Conservation (phyloP, 148 eudicot genomes). For the Cornus kousa region DNA sequence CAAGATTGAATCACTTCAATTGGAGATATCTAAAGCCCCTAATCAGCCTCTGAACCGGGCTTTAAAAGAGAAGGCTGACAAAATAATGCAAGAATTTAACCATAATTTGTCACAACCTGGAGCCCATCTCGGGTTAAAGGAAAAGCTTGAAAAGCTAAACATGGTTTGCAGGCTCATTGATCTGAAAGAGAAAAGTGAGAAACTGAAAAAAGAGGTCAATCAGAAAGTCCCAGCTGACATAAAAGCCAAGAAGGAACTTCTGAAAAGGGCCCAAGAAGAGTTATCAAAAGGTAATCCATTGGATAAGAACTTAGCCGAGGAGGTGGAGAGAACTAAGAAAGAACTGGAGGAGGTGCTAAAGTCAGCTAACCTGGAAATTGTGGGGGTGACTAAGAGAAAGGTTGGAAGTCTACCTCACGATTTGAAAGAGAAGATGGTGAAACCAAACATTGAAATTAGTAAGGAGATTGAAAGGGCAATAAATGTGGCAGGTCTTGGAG, state of each 20-base stretch:
- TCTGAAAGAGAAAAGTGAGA: conserved; percentile 19
- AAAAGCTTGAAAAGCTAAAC: conserved; percentile 21
- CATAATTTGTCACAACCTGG: conserved; percentile 21
- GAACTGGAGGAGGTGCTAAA: conserved; percentile 19
- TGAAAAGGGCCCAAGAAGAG: conserved; percentile 13
- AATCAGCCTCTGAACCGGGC: conserved; percentile 16
- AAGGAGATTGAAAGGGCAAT: conserved; percentile 22
- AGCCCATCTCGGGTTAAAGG: conserved; percentile 24
- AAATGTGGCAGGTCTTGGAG: conserved; percentile 1
- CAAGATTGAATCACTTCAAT: conserved; percentile 11
- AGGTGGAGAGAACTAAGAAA: conserved; percentile 16
- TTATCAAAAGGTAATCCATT: conserved; percentile 11
- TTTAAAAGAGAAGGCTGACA: conserved; percentile 25
- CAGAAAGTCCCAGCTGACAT: conserved; percentile 18
- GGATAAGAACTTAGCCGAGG: conserved; percentile 14
- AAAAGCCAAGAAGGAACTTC: conserved; percentile 16
- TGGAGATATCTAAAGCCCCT: conserved; percentile 18
- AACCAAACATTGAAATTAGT: conserved; percentile 15
- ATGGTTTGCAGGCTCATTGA: conserved; percentile 19
- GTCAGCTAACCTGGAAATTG: conserved; percentile 27
- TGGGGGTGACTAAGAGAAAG: conserved; percentile 12
- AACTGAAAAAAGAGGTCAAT: conserved; percentile 19
- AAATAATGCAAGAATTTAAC: conserved; percentile 23
- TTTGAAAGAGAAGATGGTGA: conserved; percentile 5
- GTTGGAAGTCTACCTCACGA: background rate